These are phyloP conservation scores for Hordeum pubiflorum DNA, from an alignment of 202 grass and related monocot genomes.

Conservation along the genomic window DNA sequence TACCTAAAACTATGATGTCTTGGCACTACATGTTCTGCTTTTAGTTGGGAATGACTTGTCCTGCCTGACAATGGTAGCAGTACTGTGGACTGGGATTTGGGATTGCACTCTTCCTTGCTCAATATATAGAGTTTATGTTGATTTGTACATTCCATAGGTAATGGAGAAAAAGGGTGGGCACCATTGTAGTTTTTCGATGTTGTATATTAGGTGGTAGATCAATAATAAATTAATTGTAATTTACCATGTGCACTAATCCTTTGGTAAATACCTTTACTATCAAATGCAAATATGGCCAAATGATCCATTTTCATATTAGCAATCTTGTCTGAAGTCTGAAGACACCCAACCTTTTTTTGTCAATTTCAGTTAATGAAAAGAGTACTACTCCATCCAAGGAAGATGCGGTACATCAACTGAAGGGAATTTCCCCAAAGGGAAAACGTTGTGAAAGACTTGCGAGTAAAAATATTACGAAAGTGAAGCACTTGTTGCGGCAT, in stretches of 20 bases:
- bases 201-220: neutral
- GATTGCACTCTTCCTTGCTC: neutral
- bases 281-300: neutral
- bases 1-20: neutral
- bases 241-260: neutral
- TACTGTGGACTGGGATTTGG: no score
- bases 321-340: neutral
- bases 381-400: neutral
- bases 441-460: neutral
- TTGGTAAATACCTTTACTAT: neutral
- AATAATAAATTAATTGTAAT: neutral
- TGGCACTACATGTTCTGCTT: neutral
- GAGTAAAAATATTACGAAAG: neutral
- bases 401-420: neutral
- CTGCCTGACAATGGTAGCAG: neutral
- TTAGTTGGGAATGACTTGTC: neutral
- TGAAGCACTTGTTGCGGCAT: slow-evolving; percentile 4
- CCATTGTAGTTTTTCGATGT: neutral
- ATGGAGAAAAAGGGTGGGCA: neutral
- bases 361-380: slow-evolving; percentile 16
- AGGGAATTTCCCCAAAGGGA: slow-evolving; percentile 1
- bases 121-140: neutral
- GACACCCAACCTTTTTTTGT: neutral
- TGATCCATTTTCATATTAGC: neutral
- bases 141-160: neutral